These are phyloP conservation scores for Mucor racemosus DNA, from an alignment of 371 early-diverging fungal genomes.

Conservation along the genomic window DNA sequence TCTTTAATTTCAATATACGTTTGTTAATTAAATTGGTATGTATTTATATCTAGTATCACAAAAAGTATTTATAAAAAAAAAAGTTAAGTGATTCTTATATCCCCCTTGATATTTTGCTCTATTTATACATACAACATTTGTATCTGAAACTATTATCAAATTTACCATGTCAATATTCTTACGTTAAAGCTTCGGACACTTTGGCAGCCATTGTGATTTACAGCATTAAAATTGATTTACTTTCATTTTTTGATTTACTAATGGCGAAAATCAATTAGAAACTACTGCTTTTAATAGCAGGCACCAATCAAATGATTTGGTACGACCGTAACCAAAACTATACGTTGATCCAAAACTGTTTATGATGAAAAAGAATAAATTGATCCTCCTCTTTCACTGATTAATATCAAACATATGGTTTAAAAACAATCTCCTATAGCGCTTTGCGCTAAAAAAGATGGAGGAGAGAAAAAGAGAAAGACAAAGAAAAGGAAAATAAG, in stretches of 20 bases:
- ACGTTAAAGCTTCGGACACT: not conserved
- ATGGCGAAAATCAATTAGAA: constrained; percentile 1
- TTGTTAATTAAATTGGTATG: not conserved
- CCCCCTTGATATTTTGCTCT: not conserved
- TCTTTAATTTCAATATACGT: too few relatives aligned
- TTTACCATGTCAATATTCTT: not conserved
- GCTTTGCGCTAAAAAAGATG: not conserved
- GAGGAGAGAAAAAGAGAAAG: not conserved
- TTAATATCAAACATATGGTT: too few relatives aligned
- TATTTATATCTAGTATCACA: not conserved
- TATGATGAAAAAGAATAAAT: not conserved
- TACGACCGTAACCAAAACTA: not conserved
- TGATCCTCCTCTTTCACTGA: not conserved
- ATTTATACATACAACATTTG: not conserved
- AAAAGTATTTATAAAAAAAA: too few relatives aligned
- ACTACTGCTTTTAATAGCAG: constrained; percentile 1
- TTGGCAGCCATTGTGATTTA: constrained; percentile 2
- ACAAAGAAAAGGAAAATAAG: not conserved
- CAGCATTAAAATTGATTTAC: not conserved
- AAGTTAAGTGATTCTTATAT: not conserved
- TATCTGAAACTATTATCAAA: not conserved
- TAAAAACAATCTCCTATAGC: too few relatives aligned
- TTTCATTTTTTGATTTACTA: not conserved
- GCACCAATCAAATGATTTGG: constrained; percentile 5
- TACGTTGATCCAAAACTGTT: not conserved